A percentile compares a stretch with the other conserved stretches of the same genome.
phyloP scores from a whole-genome alignment of 371 early-diverging fungal genomes.

The Lichtheimia ramosa region DNA sequence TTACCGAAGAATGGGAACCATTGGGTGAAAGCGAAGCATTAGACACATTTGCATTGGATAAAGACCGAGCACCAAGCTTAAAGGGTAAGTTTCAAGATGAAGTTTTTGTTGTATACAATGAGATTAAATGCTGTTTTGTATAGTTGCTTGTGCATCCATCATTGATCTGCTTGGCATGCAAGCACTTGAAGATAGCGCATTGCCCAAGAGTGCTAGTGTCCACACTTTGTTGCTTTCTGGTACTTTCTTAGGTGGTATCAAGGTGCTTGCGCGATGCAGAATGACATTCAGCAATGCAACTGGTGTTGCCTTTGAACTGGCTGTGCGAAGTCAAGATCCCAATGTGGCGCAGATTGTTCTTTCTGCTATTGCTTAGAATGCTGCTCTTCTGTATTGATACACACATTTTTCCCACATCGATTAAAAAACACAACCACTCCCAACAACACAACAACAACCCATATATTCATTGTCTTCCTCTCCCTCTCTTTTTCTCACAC shows the following conservation, averaged over 20 bases:
- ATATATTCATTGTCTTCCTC: no score
- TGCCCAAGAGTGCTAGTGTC: slow-evolving; percentile 74
- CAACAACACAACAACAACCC: no score
- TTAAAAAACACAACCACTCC: no score
- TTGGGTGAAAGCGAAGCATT: slow-evolving; percentile 72
- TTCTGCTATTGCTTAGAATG: slow-evolving; percentile 63
- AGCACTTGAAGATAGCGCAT: slow-evolving; percentile 70
- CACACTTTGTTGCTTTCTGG: slow-evolving; percentile 89
- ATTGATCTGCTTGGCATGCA: slow-evolving; percentile 85
- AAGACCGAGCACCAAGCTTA: slow-evolving; percentile 68
- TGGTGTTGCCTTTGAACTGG: slow-evolving; percentile 92
- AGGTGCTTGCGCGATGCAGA: slow-evolving; percentile 76
- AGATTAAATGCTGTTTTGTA: slow-evolving; percentile 2
- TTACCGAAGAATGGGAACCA: slow-evolving; percentile 75
- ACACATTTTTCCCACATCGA: no score
- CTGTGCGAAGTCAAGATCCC: slow-evolving; percentile 73
- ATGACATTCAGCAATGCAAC: slow-evolving; percentile 84
- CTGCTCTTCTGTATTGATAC: background rate
- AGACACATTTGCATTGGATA: slow-evolving; percentile 83
- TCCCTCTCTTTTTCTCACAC: background rate
- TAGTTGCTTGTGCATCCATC: slow-evolving; percentile 69
- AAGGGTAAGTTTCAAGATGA: slow-evolving; percentile 42
- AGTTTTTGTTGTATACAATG: background rate
- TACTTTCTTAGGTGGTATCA: slow-evolving; percentile 78
- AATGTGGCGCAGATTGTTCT: slow-evolving; percentile 75